Evolutionary conservation across 2,329 filamentous ascomycete species (phyloP).

Genomic region (Trichoderma sp.): DNA sequence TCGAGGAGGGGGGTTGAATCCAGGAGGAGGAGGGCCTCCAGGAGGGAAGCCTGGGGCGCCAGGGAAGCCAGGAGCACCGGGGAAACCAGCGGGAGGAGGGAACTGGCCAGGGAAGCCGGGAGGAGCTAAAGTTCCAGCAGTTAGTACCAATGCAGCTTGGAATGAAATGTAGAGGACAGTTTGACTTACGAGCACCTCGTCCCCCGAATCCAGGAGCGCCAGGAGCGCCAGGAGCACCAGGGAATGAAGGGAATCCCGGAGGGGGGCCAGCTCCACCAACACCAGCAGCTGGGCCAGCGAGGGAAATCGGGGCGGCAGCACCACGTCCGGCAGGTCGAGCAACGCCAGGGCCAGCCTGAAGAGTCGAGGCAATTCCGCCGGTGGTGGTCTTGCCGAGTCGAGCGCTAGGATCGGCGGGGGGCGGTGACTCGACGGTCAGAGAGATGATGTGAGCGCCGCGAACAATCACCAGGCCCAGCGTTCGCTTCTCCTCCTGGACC

Average conservation of each 20-base stretch:
- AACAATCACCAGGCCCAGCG: conserved; percentile 91
- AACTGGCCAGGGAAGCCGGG: conserved; percentile 57
- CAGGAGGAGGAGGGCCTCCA: conserved; percentile 58
- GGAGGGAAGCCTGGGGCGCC: conserved; percentile 57
- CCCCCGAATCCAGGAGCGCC: conserved; percentile 53
- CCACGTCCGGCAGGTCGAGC: conserved; percentile 90
- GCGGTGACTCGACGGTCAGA: conserved; percentile 91
- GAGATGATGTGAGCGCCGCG: conserved; percentile 95
- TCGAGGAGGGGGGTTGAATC: conserved; percentile 75
- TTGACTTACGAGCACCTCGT: conserved; percentile 53
- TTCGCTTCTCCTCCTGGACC: conserved; percentile 95
- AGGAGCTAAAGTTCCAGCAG: conserved; percentile 45
- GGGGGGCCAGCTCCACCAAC: conserved; percentile 75
- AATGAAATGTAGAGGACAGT: background rate
- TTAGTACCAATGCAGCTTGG: conserved; percentile 39
- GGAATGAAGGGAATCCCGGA: conserved; percentile 58
- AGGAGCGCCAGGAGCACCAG: conserved; percentile 56
- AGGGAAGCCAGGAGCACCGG: conserved; percentile 44
- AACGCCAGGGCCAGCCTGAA: conserved; percentile 85
- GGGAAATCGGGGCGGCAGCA: conserved; percentile 67
- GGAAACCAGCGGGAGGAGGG: conserved; percentile 52
- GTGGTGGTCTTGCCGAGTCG: conserved; percentile 79
- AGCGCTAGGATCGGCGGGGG: conserved; percentile 88
- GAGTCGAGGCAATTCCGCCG: conserved; percentile 68
- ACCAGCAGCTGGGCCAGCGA: conserved; percentile 85